Conservation (phyloP, 371 early-diverging fungal species). For the Mortierella sp. region DNA sequence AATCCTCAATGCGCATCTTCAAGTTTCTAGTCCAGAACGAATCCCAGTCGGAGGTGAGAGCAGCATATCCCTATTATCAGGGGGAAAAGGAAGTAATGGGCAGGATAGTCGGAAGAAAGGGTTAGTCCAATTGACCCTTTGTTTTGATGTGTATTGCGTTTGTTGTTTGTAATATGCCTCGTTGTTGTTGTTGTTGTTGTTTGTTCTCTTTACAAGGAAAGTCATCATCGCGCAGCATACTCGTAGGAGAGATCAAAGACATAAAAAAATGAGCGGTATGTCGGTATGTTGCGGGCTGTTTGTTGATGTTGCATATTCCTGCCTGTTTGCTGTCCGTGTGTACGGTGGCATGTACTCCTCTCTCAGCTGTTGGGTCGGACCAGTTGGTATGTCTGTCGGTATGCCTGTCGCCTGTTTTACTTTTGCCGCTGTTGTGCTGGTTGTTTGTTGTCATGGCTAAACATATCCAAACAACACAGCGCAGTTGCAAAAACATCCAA, state of each 20-base stretch:
- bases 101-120: neutral
- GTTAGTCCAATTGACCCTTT: neutral
- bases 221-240: neutral
- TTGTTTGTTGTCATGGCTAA: neutral
- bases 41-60: slow-evolving; percentile 95
- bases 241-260: neutral
- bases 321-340: neutral
- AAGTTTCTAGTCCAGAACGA: slow-evolving; percentile 97
- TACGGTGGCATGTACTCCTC: neutral
- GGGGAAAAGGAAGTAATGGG: neutral
- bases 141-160: neutral
- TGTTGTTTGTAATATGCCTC: neutral
- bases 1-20: slow-evolving; percentile 96
- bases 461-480: neutral
- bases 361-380: neutral
- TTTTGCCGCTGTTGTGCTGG: neutral
- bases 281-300: neutral
- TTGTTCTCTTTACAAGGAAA: neutral
- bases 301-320: neutral
- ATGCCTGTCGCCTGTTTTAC: neutral
- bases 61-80: slow-evolving; percentile 82
- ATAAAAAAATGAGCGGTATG: neutral
- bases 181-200: neutral
- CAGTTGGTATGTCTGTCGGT: neutral
- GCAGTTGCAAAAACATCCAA: slow-evolving; percentile 6